Base-by-base conservation (phyloP, 2,329 filamentous ascomycete species). In the Beauveria caledonica region DNA sequence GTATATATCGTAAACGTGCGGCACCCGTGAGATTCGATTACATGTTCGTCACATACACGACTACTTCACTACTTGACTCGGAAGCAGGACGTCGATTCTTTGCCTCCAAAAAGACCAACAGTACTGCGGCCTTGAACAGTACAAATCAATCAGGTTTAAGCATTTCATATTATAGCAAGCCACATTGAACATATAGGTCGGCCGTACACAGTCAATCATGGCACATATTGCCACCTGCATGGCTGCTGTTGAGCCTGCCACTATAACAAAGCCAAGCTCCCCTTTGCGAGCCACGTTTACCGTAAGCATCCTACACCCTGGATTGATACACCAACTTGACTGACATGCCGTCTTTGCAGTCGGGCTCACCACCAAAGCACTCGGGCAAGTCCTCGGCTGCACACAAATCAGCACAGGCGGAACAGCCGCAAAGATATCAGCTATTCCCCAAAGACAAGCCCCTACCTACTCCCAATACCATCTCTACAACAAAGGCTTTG, bases 221-320 rank as follows among this genome's bases (percentile, higher is more conserved):
- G 81, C 82, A 73, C 84, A 86, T 71, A 86, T 86, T 72, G 81
- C 80, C 70, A 80, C 75, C 67, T 85, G 83, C 70, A 77, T 86
- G 74, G 73, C 80, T 65, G 77, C 79, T 66, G 69, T 71, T 62
- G 78, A 80, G 66, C 69, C 72, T 62, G 76, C 72, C 68, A 77
- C 80, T 79, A 80, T 82, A 77, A 76, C 77, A 65, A 80, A 76
- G 71, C 74, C 76, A 61, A 68, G 75, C 64, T 78, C 79, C 63
- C 77, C 80, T 61, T 73, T 77, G 62, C 68, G 75, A 63, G 72
- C 74, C 58, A 74, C 72, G 64, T 76, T 80, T 56, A 74, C 74
- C 70, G 79, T 81, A 79, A 66, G 62, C 63, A 63, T 52, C 58
- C 56, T 46, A 42, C 51, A 27, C 3, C 3, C 15, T 25, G 21